Evolutionary conservation across 768 basidiomycete species (phyloP), one percentile per base, ranked within the genome.

Genomic region (Agaricus subrufescens): DNA sequence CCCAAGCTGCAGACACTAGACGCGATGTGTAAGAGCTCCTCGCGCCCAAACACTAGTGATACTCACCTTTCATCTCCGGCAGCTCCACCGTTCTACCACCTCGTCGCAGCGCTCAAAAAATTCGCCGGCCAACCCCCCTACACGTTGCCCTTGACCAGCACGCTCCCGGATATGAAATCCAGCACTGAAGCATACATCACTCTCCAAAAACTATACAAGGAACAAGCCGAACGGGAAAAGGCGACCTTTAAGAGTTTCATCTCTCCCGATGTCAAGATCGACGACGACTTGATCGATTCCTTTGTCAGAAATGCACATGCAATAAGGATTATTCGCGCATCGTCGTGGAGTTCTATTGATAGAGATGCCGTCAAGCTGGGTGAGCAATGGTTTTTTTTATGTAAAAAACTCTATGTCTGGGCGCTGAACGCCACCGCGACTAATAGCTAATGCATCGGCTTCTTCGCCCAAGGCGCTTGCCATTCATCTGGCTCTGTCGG

Each of bases 121-220:
- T 98, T 90, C 67, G 74, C 77, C 7, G 62, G 68, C 23, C 77
- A 79, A 31, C 71, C 79, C 46, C 75, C 77, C 4, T 73, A 85
- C 50, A 81, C 83, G 0, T 80, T 97, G 3, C 97, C 96, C 0
- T 75, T 97, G n/a, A 86, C 87, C 3, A 82, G 89, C 46, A 82
- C 91, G 0, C 78, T 98, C 9, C 96, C 96, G 0, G 96, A 99
- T 71, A 98, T 99, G 92, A 95, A 95, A 66, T 86, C 94, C 15
- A 88, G 87, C 65, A 97, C 97, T 4, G 66, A 74, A 23, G 79
- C 80, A 53, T 98, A 98, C 66, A 86, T 97, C 47, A 78, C 83
- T 15, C 78, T 99, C 11, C 95, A 98, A 66, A 85, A 78, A 42
- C 67, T 98, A 56, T 99, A 95, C 75, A 91, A 90, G 64, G 66